These are phyloP conservation scores for Pseudevernia furfuracea DNA, from an alignment of 495 filamentous ascomycete species.

Conservation along the genomic window DNA sequence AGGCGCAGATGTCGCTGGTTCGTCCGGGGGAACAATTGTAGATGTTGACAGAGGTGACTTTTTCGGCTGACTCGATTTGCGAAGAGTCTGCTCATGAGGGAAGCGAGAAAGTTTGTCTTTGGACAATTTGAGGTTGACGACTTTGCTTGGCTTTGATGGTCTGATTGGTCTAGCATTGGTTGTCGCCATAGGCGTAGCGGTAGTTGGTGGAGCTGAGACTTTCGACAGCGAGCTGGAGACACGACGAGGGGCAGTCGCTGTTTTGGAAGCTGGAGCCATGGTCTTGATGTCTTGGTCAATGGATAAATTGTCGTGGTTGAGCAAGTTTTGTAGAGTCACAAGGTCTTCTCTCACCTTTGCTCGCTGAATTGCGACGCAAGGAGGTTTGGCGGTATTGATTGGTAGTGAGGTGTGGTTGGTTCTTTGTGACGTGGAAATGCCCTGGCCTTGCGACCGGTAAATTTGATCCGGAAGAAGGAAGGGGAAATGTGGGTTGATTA, in stretches of 20 bases:
- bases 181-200: slow-evolving; percentile 31
- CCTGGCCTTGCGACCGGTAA: slow-evolving; percentile 11
- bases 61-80: slow-evolving; percentile 28
- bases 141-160: slow-evolving; percentile 39
- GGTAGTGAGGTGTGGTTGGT: not conserved
- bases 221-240: slow-evolving; percentile 25
- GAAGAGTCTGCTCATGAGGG: slow-evolving; percentile 25
- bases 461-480: not conserved
- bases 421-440: slow-evolving; percentile 1
- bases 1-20: slow-evolving; percentile 39
- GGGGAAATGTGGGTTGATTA: not conserved
- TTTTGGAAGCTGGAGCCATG: slow-evolving; percentile 23
- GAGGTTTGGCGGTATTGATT: not conserved
- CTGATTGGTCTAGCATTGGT: slow-evolving; percentile 26
- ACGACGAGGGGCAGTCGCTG: slow-evolving; percentile 15
- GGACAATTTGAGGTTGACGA: slow-evolving; percentile 49
- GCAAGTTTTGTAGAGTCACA: not conserved
- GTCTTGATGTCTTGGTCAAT: slow-evolving; percentile 11
- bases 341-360: not conserved
- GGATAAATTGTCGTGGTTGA: not conserved
- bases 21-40: slow-evolving; percentile 37
- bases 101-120: slow-evolving; percentile 43
- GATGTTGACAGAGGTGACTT: slow-evolving; percentile 33
- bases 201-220: slow-evolving; percentile 24
- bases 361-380: slow-evolving; percentile 3